A percentile compares a stretch with the other conserved stretches of the same genome.
These are phyloP conservation scores for Trifolium repens DNA, from an alignment of 306 rosid genomes.

Conservation along the genomic window DNA sequence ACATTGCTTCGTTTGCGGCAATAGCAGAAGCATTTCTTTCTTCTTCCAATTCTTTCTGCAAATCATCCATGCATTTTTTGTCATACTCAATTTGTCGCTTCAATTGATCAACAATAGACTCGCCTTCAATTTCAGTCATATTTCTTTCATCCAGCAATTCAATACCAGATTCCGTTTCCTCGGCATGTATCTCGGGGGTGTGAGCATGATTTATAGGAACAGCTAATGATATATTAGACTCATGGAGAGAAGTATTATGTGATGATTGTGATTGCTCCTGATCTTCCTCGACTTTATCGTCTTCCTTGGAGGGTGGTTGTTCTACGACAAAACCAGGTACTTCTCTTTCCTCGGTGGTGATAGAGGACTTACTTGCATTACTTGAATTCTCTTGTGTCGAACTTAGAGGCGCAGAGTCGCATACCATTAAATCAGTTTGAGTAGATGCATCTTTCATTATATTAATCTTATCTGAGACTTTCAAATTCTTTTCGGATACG, in stretches of 20 bases:
- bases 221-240: constrained; percentile 42
- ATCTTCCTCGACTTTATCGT: constrained; percentile 51
- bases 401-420: constrained; percentile 45
- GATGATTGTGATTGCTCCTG: constrained; percentile 32
- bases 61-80: constrained; percentile 57
- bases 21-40: constrained; percentile 83
- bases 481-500: constrained; percentile 38
- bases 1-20: constrained; percentile 89
- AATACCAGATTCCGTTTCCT: constrained; percentile 56
- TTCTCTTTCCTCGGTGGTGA: constrained; percentile 44
- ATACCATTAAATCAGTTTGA: constrained; percentile 35
- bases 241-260: constrained; percentile 35
- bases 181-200: constrained; percentile 44
- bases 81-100: constrained; percentile 62
- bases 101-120: constrained; percentile 53
- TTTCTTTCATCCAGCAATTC: constrained; percentile 63
- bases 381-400: constrained; percentile 37
- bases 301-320: constrained; percentile 43
- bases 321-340: constrained; percentile 36
- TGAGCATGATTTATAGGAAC: constrained; percentile 28
- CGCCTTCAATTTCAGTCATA: constrained; percentile 75
- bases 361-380: constrained; percentile 36
- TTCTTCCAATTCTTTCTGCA: constrained; percentile 78
- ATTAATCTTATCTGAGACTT: constrained; percentile 38
- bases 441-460: constrained; percentile 37